These are phyloP conservation scores for Sherardia arvensis DNA, from an alignment of 257 asterid genomes.

Conservation along the genomic window DNA sequence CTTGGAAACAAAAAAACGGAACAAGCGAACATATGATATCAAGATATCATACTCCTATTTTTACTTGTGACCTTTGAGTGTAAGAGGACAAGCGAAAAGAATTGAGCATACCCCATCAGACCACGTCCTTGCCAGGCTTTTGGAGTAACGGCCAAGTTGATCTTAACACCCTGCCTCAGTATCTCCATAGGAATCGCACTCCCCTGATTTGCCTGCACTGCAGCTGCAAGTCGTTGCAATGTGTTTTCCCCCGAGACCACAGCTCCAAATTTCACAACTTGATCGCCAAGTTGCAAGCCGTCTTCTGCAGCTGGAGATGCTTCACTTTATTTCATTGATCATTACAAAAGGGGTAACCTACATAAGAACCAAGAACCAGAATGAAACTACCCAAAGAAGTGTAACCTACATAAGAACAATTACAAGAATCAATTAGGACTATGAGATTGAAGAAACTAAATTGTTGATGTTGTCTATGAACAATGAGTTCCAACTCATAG, in stretches of 20 bases:
- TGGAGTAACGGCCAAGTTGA: constrained; percentile 61
- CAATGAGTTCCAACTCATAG: too few species aligned
- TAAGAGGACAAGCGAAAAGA: not conserved
- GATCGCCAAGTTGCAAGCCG: constrained; percentile 94
- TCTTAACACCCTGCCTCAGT: constrained; percentile 61
- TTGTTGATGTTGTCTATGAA: too few species aligned
- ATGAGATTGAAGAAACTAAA: too few species aligned
- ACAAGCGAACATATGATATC: too few species aligned
- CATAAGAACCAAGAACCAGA: too few species aligned
- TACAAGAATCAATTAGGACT: too few species aligned
- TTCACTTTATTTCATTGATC: constrained; percentile 81
- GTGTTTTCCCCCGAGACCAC: constrained; percentile 66
- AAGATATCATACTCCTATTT: too few species aligned
- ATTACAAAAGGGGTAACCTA: constrained; percentile 90
- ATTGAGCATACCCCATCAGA: constrained; percentile 53
- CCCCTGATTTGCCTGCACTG: constrained; percentile 59
- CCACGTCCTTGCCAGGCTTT: constrained; percentile 91
- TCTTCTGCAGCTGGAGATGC: constrained; percentile 95
- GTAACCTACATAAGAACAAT: constrained; percentile 80
- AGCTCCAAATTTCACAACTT: constrained; percentile 71
- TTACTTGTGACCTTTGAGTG: too few species aligned
- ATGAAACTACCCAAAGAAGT: constrained; percentile 88
- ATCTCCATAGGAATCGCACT: constrained; percentile 48
- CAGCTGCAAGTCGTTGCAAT: constrained; percentile 66
- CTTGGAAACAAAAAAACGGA: too few species aligned